Base-by-base conservation (phyloP, 2,329 filamentous ascomycete species). In the Sporothrix inflata region DNA sequence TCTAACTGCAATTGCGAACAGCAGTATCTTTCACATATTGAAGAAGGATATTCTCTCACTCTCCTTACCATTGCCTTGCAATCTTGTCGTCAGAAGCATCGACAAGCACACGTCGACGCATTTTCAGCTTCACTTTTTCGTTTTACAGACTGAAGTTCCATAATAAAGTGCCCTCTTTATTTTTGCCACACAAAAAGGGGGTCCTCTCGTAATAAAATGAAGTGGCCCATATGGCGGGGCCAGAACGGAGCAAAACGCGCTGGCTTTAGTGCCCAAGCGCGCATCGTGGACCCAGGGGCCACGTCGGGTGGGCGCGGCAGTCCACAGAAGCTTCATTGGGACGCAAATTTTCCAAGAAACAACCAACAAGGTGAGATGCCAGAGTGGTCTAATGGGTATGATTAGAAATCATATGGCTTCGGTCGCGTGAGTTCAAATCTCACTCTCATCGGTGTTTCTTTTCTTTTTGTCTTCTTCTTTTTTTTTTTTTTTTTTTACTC, bases 381-480 rank as follows among this genome's bases (percentile, higher is more conserved):
- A 73, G 71, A 74, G 71, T 74, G 71, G 71, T 74, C 49, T 24
- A 53, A 53, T 53, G 49, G 49, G 49, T 53, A 53, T 53, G 49
- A 53, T 53, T 53, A 53, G 49, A 53, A 53, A 53, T 53, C 49
- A 53, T 53, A 53, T 53, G 49, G 49, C 49, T 53, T 53, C 49
- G 49, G 49, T 53, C 49, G 49, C 49, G 49, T 53, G 49, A 53
- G 49, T 53, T 53, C 49, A 53, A 53, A 53, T 53, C 49, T 53
- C 49, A 53, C 49, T 53, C 49, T 12, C 49, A 53, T 53, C 49
- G 49, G 8, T 27, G 66, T 71, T 71, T 67, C 71, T 73, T 68
- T 30, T 61, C 60, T 63, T 69, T 72, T n/a, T 38, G 19, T 42
- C 38, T 19, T 38, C 49, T 5, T 71, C 19, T 63, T 65, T 8